Base-by-base conservation (phyloP, 495 filamentous ascomycete genomes). In the Thermothielavioides terrestris region DNA sequence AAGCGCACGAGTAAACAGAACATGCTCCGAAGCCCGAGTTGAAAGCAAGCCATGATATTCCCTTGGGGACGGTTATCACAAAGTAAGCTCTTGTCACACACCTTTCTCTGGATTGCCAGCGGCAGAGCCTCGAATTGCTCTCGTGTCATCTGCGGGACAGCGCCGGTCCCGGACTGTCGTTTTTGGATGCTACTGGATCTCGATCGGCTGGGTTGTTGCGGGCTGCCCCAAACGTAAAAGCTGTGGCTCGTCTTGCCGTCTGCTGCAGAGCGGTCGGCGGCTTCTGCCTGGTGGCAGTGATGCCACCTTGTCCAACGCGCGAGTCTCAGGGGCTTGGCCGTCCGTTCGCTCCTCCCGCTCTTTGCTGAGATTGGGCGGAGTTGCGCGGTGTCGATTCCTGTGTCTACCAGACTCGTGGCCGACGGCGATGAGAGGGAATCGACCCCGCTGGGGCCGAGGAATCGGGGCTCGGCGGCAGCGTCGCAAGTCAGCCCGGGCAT, bases 41-140 rank as follows among this genome's bases (percentile, higher is more conserved):
- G n/a, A n/a, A n/a, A n/a, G n/a, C n/a, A n/a, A n/a, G n/a, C n/a
- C n/a, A n/a, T n/a, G n/a, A n/a, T n/a, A n/a, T n/a, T n/a, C n/a
- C n/a, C n/a, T n/a, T n/a, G n/a, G n/a, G n/a, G n/a, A n/a, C n/a
- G n/a, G n/a, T n/a, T n/a, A n/a, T n/a, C 6, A 42, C 55, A 53
- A 50, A 34, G 12, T 23, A 31, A 39, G 43, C 14, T 27, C 25
- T 25, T 39, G n/a, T 25, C 57, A 69, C 73, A 60, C 64, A 78
- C 78, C 69, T 80, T 81, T 55, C 77, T 67, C 50, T 75, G 68
- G 20, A 81, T 71, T 6, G 77, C 73, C 36, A 77, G 58, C n/a
- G 79, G 79, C 60, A 81, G 62, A 44, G 71, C 71, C 50, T 80
- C 74, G 39, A 67, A 67, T 44, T 67, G 62, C 35, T 67, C 62